These are phyloP conservation scores for Moniliella sp. DNA, from an alignment of 1,284 basidiomycete species.

Conservation along the genomic window DNA sequence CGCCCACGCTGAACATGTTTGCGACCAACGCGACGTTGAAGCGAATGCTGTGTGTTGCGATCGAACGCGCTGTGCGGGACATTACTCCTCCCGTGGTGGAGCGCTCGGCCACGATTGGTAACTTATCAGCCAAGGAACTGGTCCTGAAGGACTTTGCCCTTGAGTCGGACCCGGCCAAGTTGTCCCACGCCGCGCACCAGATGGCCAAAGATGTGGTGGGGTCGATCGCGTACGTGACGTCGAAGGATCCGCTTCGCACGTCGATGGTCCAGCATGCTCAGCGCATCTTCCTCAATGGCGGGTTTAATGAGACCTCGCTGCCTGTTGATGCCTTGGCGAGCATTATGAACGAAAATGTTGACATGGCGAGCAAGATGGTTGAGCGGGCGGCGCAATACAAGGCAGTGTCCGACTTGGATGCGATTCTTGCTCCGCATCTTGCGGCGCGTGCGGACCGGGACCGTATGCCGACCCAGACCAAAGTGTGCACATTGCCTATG, in stretches of 20 bases:
- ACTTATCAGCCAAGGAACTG: constrained; percentile 85
- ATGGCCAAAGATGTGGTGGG: constrained; percentile 96
- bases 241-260: too few relatives aligned
- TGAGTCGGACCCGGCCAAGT: constrained; percentile 69
- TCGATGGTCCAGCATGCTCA: constrained; percentile 78
- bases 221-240: too few relatives aligned
- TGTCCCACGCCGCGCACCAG: constrained; percentile 73
- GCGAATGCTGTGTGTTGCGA: constrained; percentile 68
- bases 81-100: constrained; percentile 95
- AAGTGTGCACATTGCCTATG: constrained; percentile 44
- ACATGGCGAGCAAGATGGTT: constrained; percentile 77
- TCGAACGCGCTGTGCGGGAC: constrained; percentile 86
- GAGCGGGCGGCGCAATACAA: constrained; percentile 96
- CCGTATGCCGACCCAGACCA: constrained; percentile 25
- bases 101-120: constrained; percentile 93
- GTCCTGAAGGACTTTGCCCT: constrained; percentile 91
- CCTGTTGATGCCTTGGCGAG: constrained; percentile 46
- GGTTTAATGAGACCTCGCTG: constrained; percentile 35
- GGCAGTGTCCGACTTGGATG: constrained; percentile 81
- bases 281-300: constrained; percentile 44
- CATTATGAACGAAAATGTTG: constrained; percentile 77
- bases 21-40: constrained; percentile 65
- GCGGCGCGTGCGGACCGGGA: constrained; percentile 38
- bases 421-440: constrained; percentile 61
- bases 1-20: constrained; percentile 42